Evolutionary conservation across 164 flowering plant genomes (phyloP).

Genomic region (Dillenia suffruticosa): DNA sequence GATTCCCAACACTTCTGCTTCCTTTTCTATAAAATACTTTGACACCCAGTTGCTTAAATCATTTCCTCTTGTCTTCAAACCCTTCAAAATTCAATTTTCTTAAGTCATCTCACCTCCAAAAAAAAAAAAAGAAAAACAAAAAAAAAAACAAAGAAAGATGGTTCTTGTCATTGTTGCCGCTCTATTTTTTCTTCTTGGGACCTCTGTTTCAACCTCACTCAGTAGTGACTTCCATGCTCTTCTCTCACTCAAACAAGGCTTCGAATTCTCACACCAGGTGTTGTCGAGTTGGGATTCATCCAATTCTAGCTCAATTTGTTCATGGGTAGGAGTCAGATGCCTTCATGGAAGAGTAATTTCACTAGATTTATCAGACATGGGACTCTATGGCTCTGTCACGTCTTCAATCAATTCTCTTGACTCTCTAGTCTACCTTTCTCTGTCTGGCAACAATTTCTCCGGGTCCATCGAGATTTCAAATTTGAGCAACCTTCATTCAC

Average conservation of each 20-base stretch:
- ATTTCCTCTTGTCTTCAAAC: slow-evolving; percentile 20
- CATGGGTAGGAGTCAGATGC: slow-evolving; percentile 77
- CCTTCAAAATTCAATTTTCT: slow-evolving; percentile 23
- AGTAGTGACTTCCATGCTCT: slow-evolving; percentile 54
- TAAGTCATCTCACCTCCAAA: slow-evolving; percentile 14
- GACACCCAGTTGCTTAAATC: slow-evolving; percentile 26
- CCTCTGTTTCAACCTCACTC: slow-evolving; percentile 36
- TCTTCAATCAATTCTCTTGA: slow-evolving; percentile 44
- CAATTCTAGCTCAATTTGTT: slow-evolving; percentile 56
- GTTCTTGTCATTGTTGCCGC: slow-evolving; percentile 30
- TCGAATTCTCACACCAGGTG: slow-evolving; percentile 30
- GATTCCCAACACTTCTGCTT: slow-evolving; percentile 43
- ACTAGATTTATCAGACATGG: slow-evolving; percentile 57
- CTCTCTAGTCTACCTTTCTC: slow-evolving; percentile 45
- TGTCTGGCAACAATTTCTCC: slow-evolving; percentile 75
- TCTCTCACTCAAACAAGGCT: slow-evolving; percentile 52
- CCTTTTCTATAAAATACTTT: slow-evolving; percentile 28
- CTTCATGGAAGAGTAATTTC: slow-evolving; percentile 43
- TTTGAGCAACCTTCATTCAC: slow-evolving; percentile 35
- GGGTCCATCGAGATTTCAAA: slow-evolving; percentile 46
- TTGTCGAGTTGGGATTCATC: slow-evolving; percentile 50
- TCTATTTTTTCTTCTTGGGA: slow-evolving; percentile 39
- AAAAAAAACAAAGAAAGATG: slow-evolving; percentile 25
- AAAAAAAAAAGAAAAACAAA: neutral
- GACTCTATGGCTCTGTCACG: slow-evolving; percentile 57